A percentile compares a stretch with the other conserved stretches of the same genome.
Evolutionary conservation across 371 early-diverging fungal genomes (phyloP).

Genomic region (Aphelidium insulamus): DNA sequence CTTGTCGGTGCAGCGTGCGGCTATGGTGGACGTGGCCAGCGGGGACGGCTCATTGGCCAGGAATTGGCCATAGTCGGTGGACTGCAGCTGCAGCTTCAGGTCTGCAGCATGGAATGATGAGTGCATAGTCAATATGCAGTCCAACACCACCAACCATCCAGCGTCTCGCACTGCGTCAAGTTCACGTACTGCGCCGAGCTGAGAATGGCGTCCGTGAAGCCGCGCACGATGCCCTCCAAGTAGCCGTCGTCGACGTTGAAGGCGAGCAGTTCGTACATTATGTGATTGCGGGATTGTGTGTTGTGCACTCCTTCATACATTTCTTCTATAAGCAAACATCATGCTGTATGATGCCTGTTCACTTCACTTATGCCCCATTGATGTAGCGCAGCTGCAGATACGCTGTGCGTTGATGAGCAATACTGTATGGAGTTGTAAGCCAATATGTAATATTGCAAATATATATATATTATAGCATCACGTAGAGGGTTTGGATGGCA

Average conservation of each 20-base stretch:
- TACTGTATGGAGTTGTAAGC: too few species aligned
- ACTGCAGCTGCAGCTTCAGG: slow-evolving; percentile 68
- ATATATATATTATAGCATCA: too few species aligned
- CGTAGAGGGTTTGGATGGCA: too few species aligned
- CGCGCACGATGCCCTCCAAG: slow-evolving; percentile 84
- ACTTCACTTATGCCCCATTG: too few species aligned
- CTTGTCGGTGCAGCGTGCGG: slow-evolving; percentile 65
- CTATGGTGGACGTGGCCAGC: slow-evolving; percentile 72
- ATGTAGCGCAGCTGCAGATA: too few species aligned
- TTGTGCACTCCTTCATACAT: too few species aligned
- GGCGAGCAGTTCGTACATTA: slow-evolving; percentile 9
- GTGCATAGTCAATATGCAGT: not conserved
- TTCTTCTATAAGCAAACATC: too few species aligned
- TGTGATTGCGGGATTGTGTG: not conserved
- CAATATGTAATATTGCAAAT: too few species aligned
- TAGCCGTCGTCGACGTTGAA: slow-evolving; percentile 84
- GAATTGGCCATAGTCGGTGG: slow-evolving; percentile 86
- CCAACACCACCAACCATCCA: slow-evolving; percentile 38
- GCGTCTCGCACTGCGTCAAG: slow-evolving; percentile 91
- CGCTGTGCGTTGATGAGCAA: too few species aligned
- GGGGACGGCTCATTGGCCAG: slow-evolving; percentile 91
- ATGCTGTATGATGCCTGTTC: too few species aligned
- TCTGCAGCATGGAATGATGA: slow-evolving; percentile 18
- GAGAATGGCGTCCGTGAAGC: slow-evolving; percentile 72
- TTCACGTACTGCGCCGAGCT: slow-evolving; percentile 62